Evolutionary conservation across 2,329 filamentous ascomycete species (phyloP).

Genomic region (Ceratocystis diversiconidia): DNA sequence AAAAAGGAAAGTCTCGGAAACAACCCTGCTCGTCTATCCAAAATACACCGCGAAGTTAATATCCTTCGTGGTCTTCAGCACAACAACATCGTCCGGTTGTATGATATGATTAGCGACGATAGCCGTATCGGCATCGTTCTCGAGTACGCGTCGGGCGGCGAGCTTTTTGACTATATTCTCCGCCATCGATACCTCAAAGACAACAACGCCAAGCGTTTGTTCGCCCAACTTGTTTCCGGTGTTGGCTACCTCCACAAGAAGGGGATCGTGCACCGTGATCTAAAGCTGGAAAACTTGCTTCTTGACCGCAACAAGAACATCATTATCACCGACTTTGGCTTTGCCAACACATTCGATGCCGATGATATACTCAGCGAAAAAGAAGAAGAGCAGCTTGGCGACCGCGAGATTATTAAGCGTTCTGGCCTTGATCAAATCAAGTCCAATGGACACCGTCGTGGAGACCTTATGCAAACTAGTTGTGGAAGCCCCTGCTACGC

Average conservation of each 20-base stretch:
- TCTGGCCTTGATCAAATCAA: constrained; percentile 71
- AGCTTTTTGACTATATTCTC: constrained; percentile 95
- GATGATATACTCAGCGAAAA: constrained; percentile 78
- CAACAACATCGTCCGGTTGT: constrained; percentile 89
- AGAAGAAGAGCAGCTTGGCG: constrained; percentile 72
- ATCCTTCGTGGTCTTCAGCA: constrained; percentile 81
- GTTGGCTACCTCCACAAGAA: constrained; percentile 98
- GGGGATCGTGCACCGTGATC: constrained; percentile 90
- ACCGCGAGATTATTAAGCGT: constrained; percentile 77
- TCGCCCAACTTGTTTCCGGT: constrained; percentile 89
- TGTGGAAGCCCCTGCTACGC: constrained; percentile 97
- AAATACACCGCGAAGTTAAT: constrained; percentile 93
- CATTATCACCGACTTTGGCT: constrained; percentile 98
- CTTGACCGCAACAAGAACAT: constrained; percentile 96
- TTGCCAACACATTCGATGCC: constrained; percentile 93
- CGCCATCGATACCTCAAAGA: constrained; percentile 96
- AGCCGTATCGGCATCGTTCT: constrained; percentile 95
- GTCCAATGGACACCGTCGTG: constrained; percentile 61
- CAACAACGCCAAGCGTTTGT: constrained; percentile 73
- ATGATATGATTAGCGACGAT: constrained; percentile 98
- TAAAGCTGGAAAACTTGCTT: constrained; percentile 91
- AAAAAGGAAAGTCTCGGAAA: constrained; percentile 77
- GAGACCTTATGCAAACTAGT: constrained; percentile 97
- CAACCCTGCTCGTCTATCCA: constrained; percentile 79
- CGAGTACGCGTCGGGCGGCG: constrained; percentile 93